phyloP scores from a whole-genome alignment of 345 rosid genomes.

The Eucalyptus coolabah region DNA sequence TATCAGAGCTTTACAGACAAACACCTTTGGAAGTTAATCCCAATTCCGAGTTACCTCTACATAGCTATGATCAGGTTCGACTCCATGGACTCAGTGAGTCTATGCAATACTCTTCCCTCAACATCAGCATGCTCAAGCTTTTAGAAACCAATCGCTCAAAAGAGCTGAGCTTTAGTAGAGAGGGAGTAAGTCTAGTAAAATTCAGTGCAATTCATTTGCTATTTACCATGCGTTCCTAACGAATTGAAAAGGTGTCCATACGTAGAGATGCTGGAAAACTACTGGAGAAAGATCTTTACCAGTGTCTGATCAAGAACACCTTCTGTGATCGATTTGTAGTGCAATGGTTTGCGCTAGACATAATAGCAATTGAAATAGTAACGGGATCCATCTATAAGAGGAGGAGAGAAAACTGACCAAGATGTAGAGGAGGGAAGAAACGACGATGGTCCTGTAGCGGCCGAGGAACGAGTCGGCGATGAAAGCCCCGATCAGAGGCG shows the following conservation, averaged over 20 bases:
- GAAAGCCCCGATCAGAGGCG: constrained; percentile 56
- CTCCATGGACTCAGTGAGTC: background rate
- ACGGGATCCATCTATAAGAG: background rate
- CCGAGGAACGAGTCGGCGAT: constrained; percentile 59
- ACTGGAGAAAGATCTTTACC: background rate
- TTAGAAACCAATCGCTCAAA: background rate
- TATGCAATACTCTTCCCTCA: background rate
- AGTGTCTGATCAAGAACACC: background rate
- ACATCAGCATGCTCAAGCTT: background rate
- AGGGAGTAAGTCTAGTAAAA: background rate
- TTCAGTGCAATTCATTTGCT: background rate
- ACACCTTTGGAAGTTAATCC: background rate
- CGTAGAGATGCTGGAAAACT: background rate
- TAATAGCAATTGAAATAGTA: background rate
- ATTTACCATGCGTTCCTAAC: background rate
- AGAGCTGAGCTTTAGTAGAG: background rate
- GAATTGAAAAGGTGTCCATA: background rate
- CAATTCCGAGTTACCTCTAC: background rate
- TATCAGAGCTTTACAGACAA: background rate
- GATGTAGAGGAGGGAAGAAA: constrained; percentile 39
- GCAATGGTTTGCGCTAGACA: background rate
- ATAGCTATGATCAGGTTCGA: background rate
- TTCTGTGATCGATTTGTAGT: background rate
- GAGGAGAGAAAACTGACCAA: constrained; percentile 10
- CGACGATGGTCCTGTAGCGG: constrained; percentile 41